phyloP scores from a whole-genome alignment of 2,329 filamentous ascomycete genomes.

The Trichoderma brevicompactum region DNA sequence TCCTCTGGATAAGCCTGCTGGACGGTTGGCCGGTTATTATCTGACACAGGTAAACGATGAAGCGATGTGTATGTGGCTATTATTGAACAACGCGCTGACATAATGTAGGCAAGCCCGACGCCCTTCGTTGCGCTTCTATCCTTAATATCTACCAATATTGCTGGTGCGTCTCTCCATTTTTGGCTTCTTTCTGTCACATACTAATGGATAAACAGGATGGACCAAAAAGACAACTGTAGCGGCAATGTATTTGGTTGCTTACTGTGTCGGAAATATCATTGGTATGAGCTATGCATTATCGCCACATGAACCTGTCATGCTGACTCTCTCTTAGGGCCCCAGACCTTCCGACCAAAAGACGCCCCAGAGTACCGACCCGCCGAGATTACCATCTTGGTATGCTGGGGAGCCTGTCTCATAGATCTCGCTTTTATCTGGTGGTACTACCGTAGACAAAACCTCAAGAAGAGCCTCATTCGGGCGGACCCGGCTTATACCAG shows the following conservation, averaged over 20 bases:
- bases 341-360: conserved; percentile 60
- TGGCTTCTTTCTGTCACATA: too few relatives aligned
- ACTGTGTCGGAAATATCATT: conserved; percentile 61
- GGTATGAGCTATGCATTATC: conserved; percentile 42
- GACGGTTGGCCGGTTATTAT: conserved; percentile 64
- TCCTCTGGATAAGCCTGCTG: conserved; percentile 53
- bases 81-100: neutral
- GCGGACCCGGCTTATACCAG: conserved; percentile 61
- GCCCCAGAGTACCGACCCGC: conserved; percentile 65
- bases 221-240: conserved; percentile 59
- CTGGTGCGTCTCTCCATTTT: conserved; percentile 31
- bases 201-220: conserved; percentile 44
- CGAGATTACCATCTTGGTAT: conserved; percentile 66
- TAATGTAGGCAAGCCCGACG: conserved; percentile 15
- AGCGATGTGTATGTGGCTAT: conserved; percentile 47
- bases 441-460: conserved; percentile 64
- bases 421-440: conserved; percentile 65
- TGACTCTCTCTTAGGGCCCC: conserved; percentile 48
- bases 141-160: conserved; percentile 42
- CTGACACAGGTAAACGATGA: conserved; percentile 40
- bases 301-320: neutral
- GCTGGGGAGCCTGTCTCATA: conserved; percentile 56
- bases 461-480: conserved; percentile 58
- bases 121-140: conserved; percentile 49
- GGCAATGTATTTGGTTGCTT: conserved; percentile 53